Conservation (phyloP, 2,329 filamentous ascomycete species). For the Bipolaris oryzae region DNA sequence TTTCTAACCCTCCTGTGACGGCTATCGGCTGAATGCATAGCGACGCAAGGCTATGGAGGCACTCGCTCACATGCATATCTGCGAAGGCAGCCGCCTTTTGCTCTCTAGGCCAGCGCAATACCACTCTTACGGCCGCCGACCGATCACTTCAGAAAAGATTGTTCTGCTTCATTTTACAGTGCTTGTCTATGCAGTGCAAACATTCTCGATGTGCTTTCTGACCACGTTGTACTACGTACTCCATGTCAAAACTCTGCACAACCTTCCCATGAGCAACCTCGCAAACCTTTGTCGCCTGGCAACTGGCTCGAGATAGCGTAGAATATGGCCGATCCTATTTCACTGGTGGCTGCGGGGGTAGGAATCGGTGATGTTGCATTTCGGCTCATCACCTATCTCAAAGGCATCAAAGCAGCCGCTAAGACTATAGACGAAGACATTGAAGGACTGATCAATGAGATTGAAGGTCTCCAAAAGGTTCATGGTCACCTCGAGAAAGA, state of each 20-base stretch:
- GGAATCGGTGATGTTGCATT: conserved; percentile 6
- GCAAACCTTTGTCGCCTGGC: not conserved
- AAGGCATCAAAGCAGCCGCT: conserved; percentile 2
- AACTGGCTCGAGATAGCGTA: not conserved
- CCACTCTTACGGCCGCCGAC: not conserved
- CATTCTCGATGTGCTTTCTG: not conserved
- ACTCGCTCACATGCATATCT: not conserved
- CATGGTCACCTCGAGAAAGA: conserved; percentile 6
- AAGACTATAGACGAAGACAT: conserved; percentile 6
- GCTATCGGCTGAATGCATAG: not conserved
- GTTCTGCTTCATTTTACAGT: not conserved
- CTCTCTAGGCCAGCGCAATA: not conserved
- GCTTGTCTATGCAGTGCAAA: not conserved
- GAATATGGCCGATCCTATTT: conserved; percentile 4
- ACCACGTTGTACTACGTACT: not conserved
- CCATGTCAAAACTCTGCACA: not conserved
- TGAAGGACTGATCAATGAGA: conserved; percentile 4
- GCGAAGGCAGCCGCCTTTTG: not conserved
- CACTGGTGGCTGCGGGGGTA: conserved; percentile 4
- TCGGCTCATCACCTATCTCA: conserved; percentile 5
- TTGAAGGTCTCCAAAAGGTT: conserved; percentile 2
- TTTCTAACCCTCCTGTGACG: not conserved
- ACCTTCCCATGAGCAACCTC: not conserved
- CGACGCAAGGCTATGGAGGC: not conserved
- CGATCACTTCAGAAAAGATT: not conserved